Base-by-base conservation (phyloP, 108 stramenopile species). In the Skeletonema grethae region DNA sequence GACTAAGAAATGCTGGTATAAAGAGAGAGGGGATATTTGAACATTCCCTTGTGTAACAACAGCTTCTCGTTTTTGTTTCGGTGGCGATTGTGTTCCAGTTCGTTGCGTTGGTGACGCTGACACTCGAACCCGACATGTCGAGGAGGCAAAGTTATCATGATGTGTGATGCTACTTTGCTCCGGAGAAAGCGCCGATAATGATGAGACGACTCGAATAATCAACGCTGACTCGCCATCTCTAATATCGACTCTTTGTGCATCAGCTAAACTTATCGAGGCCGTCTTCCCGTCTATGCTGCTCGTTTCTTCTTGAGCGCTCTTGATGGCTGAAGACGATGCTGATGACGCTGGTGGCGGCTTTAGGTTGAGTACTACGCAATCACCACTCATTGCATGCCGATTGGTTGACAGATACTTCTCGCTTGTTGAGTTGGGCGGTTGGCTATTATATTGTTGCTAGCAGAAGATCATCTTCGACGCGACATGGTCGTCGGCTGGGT, bases 211-310 rank as follows among this genome's bases (percentile, higher is more conserved):
- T 38, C 24, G 10, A 57, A 66, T 13, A 28, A 76, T 69, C 25
- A 76, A 57, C 1, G 75, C 75, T 25, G 67, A 24, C 22, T 76
- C 67, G 5, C 75, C 75, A 45, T 76, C 61, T 15, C 61, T 24
- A 34, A 76, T 53, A 34, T 68, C 67, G 35, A 76, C 61, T 32
- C 63, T 62, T 34, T 41, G 32, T 13, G 75, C 67, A 63, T 76
- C 75, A 61, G 18, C 35, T 6, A 35, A 16, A 61, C 35, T 36
- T 36, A 32, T 36, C 1, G 16, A 35, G 32, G 60, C 60, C 9
- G 16, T 24, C 7, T 64, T 69, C 12, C 50, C 60, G 53, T 67
- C 65, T 30, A 74, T 16, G 59, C 46, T 24, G 32, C 61, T 66
- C 72, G 16, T 53, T 39, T 24, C 62, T 38, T 16, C 56, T 25